phyloP scores from a whole-genome alignment of 768 basidiomycete species.

The Hemileccinum rubropunctum region DNA sequence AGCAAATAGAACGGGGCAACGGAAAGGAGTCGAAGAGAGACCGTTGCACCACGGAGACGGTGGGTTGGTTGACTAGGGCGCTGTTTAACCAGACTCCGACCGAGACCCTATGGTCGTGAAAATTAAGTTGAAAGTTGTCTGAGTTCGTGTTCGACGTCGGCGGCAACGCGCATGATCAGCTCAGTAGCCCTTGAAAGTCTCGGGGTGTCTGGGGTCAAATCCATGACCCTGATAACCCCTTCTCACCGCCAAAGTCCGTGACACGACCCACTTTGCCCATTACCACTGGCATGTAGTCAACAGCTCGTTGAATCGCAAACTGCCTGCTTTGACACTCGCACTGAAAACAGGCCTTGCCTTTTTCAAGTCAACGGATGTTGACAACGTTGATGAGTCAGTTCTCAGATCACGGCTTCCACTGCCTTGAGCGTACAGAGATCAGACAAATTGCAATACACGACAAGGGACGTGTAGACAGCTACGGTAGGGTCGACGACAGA shows the following conservation, averaged over 20 bases:
- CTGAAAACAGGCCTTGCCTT: not conserved
- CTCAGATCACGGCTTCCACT: too few species aligned
- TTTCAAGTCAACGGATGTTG: too few species aligned
- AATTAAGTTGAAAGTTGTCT: not conserved
- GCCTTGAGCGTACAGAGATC: not conserved
- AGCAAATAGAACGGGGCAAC: not conserved
- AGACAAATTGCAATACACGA: not conserved
- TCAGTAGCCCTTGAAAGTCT: not conserved
- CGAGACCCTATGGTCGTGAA: not conserved
- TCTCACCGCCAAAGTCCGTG: too few species aligned
- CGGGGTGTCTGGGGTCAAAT: slow-evolving; percentile 24
- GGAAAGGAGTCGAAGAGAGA: slow-evolving; percentile 6
- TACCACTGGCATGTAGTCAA: too few species aligned
- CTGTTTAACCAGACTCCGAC: not conserved
- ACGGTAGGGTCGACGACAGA: not conserved
- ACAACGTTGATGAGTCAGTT: too few species aligned
- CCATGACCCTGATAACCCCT: not conserved
- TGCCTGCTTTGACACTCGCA: too few species aligned
- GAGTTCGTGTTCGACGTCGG: slow-evolving; percentile 8
- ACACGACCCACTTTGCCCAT: too few species aligned
- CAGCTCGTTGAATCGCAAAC: too few species aligned
- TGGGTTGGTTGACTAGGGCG: not conserved
- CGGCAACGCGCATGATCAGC: not conserved
- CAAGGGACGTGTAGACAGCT: too few species aligned
- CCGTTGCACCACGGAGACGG: not conserved